phyloP scores from a whole-genome alignment of 495 filamentous ascomycete species.

The Aspergillus biplanus region DNA sequence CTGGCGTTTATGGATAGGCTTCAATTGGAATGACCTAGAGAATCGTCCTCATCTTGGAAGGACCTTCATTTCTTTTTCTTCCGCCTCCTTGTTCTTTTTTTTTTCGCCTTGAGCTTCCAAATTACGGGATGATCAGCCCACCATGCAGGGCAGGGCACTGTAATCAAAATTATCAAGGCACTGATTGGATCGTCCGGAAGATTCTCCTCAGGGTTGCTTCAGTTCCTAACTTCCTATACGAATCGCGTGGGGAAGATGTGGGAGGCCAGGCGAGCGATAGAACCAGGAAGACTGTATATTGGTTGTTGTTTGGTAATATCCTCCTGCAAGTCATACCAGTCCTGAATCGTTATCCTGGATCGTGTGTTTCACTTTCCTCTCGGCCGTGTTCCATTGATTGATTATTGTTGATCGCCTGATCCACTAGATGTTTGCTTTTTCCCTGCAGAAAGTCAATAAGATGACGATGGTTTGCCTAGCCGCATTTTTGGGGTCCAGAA shows the following conservation, averaged over 20 bases:
- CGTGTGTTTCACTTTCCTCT: slow-evolving; percentile 2
- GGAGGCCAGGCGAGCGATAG: neutral
- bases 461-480: slow-evolving; percentile 1
- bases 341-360: neutral
- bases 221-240: slow-evolving; percentile 2
- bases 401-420: slow-evolving; percentile 5
- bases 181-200: neutral
- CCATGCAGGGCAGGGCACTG: neutral
- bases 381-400: neutral
- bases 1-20: slow-evolving; percentile 21
- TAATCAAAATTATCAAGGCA: neutral
- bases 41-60: neutral
- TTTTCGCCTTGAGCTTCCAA: neutral
- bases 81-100: neutral
- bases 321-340: neutral
- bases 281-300: neutral
- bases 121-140: neutral
- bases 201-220: neutral
- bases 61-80: neutral
- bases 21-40: neutral
- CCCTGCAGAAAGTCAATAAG: slow-evolving; percentile 9
- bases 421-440: slow-evolving; percentile 2
- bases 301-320: slow-evolving; percentile 10
- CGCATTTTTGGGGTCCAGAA: neutral
- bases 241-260: neutral